Percentiles rank a stretch among this genome's conserved stretches.
These are phyloP conservation scores for grape (Vitis vinifera) DNA, from an alignment of 164 flowering plant genomes.

Conservation along the genomic window ASM3070453v1 NC_081811.1:21567501-21568000, in stretches of 20 bases:
- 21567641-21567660: not conserved
- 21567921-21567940: conserved; percentile 82
- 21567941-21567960: conserved; percentile 86
- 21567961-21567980: conserved; percentile 91
- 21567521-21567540: too few relatives aligned
- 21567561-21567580: too few relatives aligned
- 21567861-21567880: conserved; percentile 68
- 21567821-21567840: conserved; percentile 96
- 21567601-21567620: too few relatives aligned
- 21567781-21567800: conserved; percentile 80
- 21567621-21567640: not conserved
- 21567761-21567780: conserved; percentile 96
- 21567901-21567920: conserved; percentile 70
- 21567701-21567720: not conserved
- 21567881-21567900: conserved; percentile 58
- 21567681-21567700: not conserved
- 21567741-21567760: conserved; percentile 10
- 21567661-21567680: not conserved
- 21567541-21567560: too few relatives aligned
- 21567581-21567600: not conserved
- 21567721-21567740: not conserved
- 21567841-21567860: conserved; percentile 82
- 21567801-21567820: conserved; percentile 95
- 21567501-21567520: too few relatives aligned
- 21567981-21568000: conserved; percentile 91